A percentile compares a stretch with the other conserved stretches of the same genome.
Conservation (phyloP, 2,329 filamentous ascomycete genomes). For the Drechslerella stenobrocha region DNA sequence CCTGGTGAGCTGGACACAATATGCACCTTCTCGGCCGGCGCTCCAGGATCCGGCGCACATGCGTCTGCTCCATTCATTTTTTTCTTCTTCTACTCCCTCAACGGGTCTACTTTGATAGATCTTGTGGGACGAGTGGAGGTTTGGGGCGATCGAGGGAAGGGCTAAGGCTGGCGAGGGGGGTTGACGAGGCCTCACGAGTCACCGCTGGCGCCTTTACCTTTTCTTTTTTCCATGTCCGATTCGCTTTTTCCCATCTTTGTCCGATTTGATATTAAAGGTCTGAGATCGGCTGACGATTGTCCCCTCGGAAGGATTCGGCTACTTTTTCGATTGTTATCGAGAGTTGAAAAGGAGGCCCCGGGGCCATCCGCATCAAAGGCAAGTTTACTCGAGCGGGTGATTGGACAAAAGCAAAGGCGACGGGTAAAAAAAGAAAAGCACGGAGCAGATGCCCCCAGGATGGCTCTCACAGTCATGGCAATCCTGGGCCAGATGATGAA, state of each 20-base stretch:
- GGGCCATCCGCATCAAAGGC: conserved; percentile 24
- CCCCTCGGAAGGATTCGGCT: conserved; percentile 46
- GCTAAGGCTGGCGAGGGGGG: neutral
- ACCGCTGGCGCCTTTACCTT: neutral
- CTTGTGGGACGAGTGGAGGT: too few species aligned
- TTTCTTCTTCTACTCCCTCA: conserved; percentile 5
- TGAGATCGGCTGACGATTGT: conserved; percentile 30
- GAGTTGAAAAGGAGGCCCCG: neutral
- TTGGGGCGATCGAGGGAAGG: neutral
- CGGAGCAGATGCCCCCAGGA: neutral
- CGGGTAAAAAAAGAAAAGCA: neutral
- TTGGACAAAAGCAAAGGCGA: conserved; percentile 12
- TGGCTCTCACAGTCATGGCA: neutral
- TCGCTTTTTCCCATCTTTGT: neutral
- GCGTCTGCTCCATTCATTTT: neutral
- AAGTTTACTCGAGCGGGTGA: conserved; percentile 36
- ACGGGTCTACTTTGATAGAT: neutral
- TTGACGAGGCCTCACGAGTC: neutral
- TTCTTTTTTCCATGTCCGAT: neutral
- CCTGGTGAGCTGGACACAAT: conserved; percentile 1
- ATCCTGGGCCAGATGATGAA: conserved; percentile 40
- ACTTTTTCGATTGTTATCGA: conserved; percentile 39
- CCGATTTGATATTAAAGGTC: conserved; percentile 39
- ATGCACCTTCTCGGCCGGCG: neutral
- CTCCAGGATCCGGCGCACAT: neutral